Percentiles rank a stretch among this genome's conserved stretches.
These are phyloP conservation scores for Fusarium sp. DNA, from an alignment of 2,329 filamentous ascomycete genomes.

Conservation along the genomic window DNA sequence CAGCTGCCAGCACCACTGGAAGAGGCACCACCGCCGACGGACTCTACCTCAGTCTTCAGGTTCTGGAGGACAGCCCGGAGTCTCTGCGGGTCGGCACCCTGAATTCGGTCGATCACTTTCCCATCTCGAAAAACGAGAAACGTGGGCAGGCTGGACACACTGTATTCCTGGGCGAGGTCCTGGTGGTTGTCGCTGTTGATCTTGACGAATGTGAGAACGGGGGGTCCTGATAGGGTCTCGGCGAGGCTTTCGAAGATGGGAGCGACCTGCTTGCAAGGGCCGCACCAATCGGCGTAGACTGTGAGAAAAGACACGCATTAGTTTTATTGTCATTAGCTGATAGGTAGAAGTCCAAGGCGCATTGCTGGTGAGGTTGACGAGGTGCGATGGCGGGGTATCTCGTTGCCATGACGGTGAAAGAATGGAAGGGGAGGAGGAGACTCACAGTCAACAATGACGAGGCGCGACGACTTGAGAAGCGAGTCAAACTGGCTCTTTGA, in stretches of 20 bases:
- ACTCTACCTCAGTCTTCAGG: slow-evolving; percentile 73
- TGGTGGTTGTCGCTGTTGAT: slow-evolving; percentile 83
- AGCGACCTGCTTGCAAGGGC: slow-evolving; percentile 83
- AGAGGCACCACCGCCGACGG: slow-evolving; percentile 60
- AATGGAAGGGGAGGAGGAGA: slow-evolving; percentile 34
- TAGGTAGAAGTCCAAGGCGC: slow-evolving; percentile 21
- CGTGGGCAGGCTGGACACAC: slow-evolving; percentile 83
- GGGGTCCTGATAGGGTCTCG: slow-evolving; percentile 73
- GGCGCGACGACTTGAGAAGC: slow-evolving; percentile 75
- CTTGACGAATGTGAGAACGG: slow-evolving; percentile 84
- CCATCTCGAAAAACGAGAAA: slow-evolving; percentile 88
- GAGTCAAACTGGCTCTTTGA: slow-evolving; percentile 72
- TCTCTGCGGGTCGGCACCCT: slow-evolving; percentile 77
- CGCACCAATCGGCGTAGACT: slow-evolving; percentile 93
- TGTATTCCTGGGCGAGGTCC: slow-evolving; percentile 78
- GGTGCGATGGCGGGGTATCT: slow-evolving; percentile 37
- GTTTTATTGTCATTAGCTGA: slow-evolving; percentile 5
- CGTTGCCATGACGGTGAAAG: not conserved
- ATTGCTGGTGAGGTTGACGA: slow-evolving; percentile 22
- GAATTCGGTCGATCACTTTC: slow-evolving; percentile 72
- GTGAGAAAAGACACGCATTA: slow-evolving; percentile 32
- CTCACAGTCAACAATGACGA: slow-evolving; percentile 92
- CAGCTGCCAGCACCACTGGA: slow-evolving; percentile 63
- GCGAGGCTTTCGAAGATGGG: slow-evolving; percentile 85
- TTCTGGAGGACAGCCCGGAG: slow-evolving; percentile 78